A percentile compares a stretch with the other conserved stretches of the same genome.
Conservation (phyloP, 208 protist genomes). For the Phytomonas francai region DNA sequence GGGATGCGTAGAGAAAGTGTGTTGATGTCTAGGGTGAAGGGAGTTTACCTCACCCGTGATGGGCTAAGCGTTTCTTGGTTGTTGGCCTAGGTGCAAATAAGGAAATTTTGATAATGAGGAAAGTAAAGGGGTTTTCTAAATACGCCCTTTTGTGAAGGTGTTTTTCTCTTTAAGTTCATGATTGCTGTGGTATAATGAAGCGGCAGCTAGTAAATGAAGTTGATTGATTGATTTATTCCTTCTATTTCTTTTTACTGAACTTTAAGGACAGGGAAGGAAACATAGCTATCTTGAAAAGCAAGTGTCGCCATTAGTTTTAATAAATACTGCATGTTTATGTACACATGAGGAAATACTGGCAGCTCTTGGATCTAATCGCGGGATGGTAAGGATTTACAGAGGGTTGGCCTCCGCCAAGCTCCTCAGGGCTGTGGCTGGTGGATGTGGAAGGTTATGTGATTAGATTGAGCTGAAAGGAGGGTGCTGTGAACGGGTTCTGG, state of each 20-base stretch:
- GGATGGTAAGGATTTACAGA: too few relatives aligned
- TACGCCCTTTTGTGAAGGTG: not conserved
- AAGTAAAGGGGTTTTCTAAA: not conserved
- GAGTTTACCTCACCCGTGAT: not conserved
- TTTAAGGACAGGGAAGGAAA: not conserved
- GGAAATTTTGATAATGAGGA: not conserved
- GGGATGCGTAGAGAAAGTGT: not conserved
- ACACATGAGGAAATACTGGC: too few relatives aligned
- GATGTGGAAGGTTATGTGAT: not conserved
- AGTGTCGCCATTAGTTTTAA: too few relatives aligned
- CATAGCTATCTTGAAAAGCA: not conserved
- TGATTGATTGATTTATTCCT: conserved; percentile 1
- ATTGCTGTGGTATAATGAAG: not conserved
- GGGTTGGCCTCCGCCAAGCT: not conserved
- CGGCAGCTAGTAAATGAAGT: not conserved
- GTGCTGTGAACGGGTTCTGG: not conserved
- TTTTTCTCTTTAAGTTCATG: not conserved
- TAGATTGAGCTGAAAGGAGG: not conserved
- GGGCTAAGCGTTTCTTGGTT: not conserved
- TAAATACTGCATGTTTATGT: too few relatives aligned
- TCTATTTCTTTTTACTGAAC: not conserved
- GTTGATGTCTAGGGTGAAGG: not conserved
- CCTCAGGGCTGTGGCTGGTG: not conserved
- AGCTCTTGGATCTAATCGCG: too few relatives aligned
- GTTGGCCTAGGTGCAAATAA: not conserved